phyloP scores from a whole-genome alignment of 768 basidiomycete species.

The Rickenella mellea region DNA sequence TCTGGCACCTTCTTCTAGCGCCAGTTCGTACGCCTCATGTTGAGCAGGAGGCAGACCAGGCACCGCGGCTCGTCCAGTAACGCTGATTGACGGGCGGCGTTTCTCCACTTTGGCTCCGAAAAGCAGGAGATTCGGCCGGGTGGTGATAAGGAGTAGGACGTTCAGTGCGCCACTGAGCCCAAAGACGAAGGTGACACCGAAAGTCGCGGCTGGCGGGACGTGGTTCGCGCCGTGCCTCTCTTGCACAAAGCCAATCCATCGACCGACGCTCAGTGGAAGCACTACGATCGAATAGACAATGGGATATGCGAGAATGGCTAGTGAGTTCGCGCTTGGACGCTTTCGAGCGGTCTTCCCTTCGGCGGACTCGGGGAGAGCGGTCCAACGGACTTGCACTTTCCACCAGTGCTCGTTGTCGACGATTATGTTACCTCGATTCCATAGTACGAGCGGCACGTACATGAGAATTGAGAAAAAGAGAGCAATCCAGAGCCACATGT shows the following conservation, averaged over 20 bases:
- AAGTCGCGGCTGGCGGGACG: conserved; percentile 21
- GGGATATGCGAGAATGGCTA: conserved; percentile 31
- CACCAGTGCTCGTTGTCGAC: conserved; percentile 24
- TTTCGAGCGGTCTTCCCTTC: conserved; percentile 3
- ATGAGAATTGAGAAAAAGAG: conserved; percentile 14
- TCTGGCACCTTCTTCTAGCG: too few relatives aligned
- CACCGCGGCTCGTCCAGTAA: too few relatives aligned
- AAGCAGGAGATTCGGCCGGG: conserved; percentile 25
- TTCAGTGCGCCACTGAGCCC: conserved; percentile 31
- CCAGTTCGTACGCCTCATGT: too few relatives aligned
- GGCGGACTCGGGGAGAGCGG: conserved; percentile 6
- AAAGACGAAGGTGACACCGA: conserved; percentile 24
- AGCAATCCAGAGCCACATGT: conserved; percentile 21
- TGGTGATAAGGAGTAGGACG: conserved; percentile 26
- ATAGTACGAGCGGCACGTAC: conserved; percentile 19
- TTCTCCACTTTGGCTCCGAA: conserved; percentile 10
- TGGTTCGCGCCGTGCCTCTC: conserved; percentile 1
- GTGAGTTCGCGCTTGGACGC: conserved; percentile 17
- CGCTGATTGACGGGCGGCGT: neutral
- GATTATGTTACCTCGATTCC: conserved; percentile 21
- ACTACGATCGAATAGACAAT: conserved; percentile 26
- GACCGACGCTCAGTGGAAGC: conserved; percentile 29
- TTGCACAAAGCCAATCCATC: conserved; percentile 25
- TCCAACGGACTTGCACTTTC: conserved; percentile 15
- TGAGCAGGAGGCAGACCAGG: too few relatives aligned